Evolutionary conservation across 257 asterid genomes (phyloP).

Genomic region (Solanum lycopersicoides): DNA sequence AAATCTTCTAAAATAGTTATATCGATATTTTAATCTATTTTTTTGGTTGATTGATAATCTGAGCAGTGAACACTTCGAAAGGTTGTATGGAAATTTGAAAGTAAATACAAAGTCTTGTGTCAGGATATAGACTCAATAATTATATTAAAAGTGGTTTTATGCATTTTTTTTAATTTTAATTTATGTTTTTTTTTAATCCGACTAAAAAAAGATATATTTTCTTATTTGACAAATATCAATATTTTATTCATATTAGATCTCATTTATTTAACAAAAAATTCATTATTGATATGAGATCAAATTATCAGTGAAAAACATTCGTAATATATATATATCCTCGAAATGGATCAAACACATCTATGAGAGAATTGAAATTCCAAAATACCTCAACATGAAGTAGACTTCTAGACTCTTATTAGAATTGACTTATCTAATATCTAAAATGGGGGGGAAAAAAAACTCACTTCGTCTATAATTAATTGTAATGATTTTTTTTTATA

Average conservation of each 20-base stretch:
- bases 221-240: no score
- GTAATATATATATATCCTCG: background rate
- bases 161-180: no score
- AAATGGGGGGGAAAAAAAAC: background rate
- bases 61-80: background rate
- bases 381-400: background rate
- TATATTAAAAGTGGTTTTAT: background rate
- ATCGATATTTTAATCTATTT: background rate
- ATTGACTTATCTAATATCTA: background rate
- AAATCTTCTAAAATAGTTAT: background rate
- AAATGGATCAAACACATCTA: background rate
- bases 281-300: background rate
- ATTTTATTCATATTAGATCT: no score
- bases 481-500: no score
- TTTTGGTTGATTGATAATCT: background rate
- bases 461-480: no score
- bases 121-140: no score
- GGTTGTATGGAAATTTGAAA: background rate
- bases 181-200: background rate
- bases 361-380: background rate
- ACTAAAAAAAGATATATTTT: no score
- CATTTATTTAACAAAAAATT: no score
- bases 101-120: background rate
- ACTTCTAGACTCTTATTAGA: background rate
- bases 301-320: background rate